Conservation (phyloP, 345 rosid genomes). For the Firmiana major region DNA sequence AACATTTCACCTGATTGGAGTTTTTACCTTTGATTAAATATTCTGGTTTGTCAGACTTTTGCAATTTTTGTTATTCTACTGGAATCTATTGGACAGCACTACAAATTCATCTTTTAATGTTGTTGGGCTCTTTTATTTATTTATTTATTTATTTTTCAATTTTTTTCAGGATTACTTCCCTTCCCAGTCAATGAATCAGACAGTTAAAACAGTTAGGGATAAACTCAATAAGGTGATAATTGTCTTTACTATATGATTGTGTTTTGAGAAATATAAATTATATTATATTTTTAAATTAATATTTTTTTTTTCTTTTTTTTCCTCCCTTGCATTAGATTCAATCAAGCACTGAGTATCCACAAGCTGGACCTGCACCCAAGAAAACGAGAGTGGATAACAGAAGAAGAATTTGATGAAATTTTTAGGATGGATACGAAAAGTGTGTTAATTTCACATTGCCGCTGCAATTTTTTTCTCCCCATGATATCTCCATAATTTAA, state of each 20-base stretch:
- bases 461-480: background rate
- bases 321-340: conserved; percentile 43
- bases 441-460: background rate
- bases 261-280: background rate
- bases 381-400: conserved; percentile 57
- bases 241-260: background rate
- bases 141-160: too few relatives aligned
- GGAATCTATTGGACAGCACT: too few relatives aligned
- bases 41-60: too few relatives aligned
- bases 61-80: too few relatives aligned
- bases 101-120: too few relatives aligned
- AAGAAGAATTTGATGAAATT: conserved; percentile 56
- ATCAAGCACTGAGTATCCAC: conserved; percentile 40
- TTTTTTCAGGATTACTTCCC: conserved; percentile 73
- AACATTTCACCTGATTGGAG: background rate
- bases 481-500: background rate
- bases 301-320: background rate
- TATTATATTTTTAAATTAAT: background rate
- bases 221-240: conserved; percentile 73
- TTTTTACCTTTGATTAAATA: background rate
- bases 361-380: conserved; percentile 46
- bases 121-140: too few relatives aligned
- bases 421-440: background rate
- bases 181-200: conserved; percentile 77
- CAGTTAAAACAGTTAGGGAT: conserved; percentile 45